Base-by-base conservation (phyloP, 1,139 yeast species). In the Candida labiduridarum region DNA sequence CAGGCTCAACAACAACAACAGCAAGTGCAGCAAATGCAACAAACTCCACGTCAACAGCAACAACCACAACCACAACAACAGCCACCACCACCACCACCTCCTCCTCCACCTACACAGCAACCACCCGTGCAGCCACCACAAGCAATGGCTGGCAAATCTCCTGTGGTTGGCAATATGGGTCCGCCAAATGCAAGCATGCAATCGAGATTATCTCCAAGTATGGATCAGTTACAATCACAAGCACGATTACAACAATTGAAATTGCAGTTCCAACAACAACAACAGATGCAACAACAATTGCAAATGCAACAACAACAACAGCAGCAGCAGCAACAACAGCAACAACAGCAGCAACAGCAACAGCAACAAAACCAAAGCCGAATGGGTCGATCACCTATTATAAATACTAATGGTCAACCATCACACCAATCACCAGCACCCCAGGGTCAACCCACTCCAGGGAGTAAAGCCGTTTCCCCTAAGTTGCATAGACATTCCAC, bases 191-290 rank as follows among this genome's bases (percentile, higher is more conserved):
- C 22, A 44, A 39, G 36, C 27, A 3, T 41, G 35, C 44, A 50
- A 41, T 34, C 46, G 25, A 47, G 51, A 54, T 53, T 56, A 6
- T 57, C 60, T 18, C 52, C 61, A 11, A 49, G 40, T 41, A 41
- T 46, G 18, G 50, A 51, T 44, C 57, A 54, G 22, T 33, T 44
- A 22, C 55, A 55, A 27, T 53, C 49, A 19, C 59, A 56, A 38
- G 53, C 57, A 35, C 49, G 59, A 22, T 50, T 59, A 39, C 66
- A 60, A 48, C 67, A 55, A 51, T 51, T 57, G 49, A 52, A 55
- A 44, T 30, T 51, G 25, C 60, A 57, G 36, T 54, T 52, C 30
- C 58, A 57, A 40, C 59, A 55, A 39, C 59, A 56, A 41, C 49
- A 48, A 44, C 43, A 38, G 41, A 38, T 35, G 33, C 58, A 52